Conservation (phyloP, 164 flowering plant genomes). For the Chimonanthus salicifolius region DNA sequence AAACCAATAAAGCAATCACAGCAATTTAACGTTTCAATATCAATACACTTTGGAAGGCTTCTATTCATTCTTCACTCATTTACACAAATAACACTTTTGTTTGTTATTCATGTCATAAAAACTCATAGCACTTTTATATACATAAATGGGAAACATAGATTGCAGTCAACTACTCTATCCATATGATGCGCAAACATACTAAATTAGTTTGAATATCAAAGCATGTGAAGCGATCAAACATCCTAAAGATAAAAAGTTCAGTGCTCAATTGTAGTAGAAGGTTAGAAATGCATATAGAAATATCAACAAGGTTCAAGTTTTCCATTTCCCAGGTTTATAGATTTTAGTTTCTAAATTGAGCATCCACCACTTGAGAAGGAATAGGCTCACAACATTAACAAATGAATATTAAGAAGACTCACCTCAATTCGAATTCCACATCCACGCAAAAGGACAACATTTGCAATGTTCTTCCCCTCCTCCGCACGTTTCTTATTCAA, state of each 20-base stretch:
- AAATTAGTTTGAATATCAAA: too few species aligned
- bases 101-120: too few species aligned
- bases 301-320: background rate
- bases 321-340: background rate
- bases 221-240: too few species aligned
- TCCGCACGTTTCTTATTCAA: conserved; percentile 65
- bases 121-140: too few species aligned
- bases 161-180: too few species aligned
- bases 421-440: conserved; percentile 99
- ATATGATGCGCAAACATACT: too few species aligned
- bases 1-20: too few species aligned
- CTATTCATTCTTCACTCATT: too few species aligned
- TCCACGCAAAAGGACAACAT: conserved; percentile 89
- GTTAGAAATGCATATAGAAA: background rate
- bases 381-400: background rate
- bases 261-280: background rate
- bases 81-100: too few species aligned
- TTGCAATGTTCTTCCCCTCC: conserved; percentile 86
- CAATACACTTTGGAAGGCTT: too few species aligned
- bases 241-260: background rate
- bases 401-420: background rate
- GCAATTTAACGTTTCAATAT: too few species aligned
- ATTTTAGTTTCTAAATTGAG: background rate
- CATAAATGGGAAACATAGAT: too few species aligned
- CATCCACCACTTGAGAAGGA: background rate